A percentile compares a stretch with the other conserved stretches of the same genome.
These are phyloP conservation scores for Coemansia sp. DNA, from an alignment of 192 early-diverging fungal genomes.

Conservation along the genomic window DNA sequence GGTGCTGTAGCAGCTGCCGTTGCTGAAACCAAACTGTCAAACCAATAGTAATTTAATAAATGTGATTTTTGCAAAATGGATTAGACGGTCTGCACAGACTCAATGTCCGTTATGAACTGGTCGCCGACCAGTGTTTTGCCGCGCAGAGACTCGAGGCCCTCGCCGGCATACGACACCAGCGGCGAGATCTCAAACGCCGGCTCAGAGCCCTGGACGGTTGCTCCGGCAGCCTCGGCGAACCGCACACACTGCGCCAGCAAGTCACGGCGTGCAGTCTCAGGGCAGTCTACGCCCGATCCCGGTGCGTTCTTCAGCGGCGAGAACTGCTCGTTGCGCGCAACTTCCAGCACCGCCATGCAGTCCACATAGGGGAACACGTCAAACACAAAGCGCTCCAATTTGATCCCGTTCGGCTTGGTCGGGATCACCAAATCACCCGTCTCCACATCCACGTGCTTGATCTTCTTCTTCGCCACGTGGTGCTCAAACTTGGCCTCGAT, in stretches of 20 bases:
- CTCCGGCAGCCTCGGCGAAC: conserved; percentile 84
- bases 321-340: conserved; percentile 92
- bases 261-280: conserved; percentile 89
- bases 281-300: conserved; percentile 80
- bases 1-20: conserved; percentile 29
- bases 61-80: conserved; percentile 2
- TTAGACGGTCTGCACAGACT: conserved; percentile 13
- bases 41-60: background rate
- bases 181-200: conserved; percentile 82
- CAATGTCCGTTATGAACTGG: conserved; percentile 33
- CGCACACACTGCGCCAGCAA: conserved; percentile 85
- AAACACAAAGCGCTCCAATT: conserved; percentile 99
- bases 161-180: conserved; percentile 88
- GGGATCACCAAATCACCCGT: conserved; percentile 73
- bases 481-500: conserved; percentile 87
- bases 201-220: conserved; percentile 59
- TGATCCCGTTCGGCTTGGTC: conserved; percentile 89
- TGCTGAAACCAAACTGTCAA: conserved; percentile 7
- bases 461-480: conserved; percentile 98
- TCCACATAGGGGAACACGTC: conserved; percentile 95
- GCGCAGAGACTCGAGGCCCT: conserved; percentile 78
- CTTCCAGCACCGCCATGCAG: conserved; percentile 88
- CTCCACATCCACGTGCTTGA: conserved; percentile 80
- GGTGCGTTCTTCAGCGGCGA: conserved; percentile 98
- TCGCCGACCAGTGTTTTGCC: conserved; percentile 58